Evolutionary conservation across 2,329 filamentous ascomycete genomes (phyloP), one percentile per base, ranked within the genome.

Genomic region (Phoma sp.): DNA sequence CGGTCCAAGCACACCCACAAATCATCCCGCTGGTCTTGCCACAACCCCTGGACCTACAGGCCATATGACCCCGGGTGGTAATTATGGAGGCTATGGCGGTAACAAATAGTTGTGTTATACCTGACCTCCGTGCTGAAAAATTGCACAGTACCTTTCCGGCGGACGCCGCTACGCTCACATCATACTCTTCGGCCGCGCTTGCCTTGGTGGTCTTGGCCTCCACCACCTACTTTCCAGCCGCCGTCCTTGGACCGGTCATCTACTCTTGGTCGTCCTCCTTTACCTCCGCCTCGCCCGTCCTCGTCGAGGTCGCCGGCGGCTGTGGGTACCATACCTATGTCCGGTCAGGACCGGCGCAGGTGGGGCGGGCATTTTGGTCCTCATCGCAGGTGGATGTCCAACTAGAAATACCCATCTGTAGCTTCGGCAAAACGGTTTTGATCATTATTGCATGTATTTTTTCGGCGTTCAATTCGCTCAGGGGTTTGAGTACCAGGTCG

Each of bases 41-140:
- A 73, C 71, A 45, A 82, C 81, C n/a, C 81, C 81, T 8, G 78
- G 77, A 33, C 78, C 86, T 36, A 80, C 84, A 79, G 85, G 88
- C 73, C 88, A 88, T 2, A 87, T 92, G 83, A 95, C 91, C 7
- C 91, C 91, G 1, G 90, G 91, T 24, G 88, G 86, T 19, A 87
- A 87, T 24, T 92, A 94, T 79, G 91, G 91, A 43, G 85, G 71
- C 52, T 74, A 74, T 57, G 67, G 69, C 52, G 69, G 70, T 52
- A 75, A 55, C 46, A 55, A 55, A 17, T 55, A 55, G 43, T 51
- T 41, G 17, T 36, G 41, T 8, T 24, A 12, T 37, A 31, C 25
- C 32, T 43, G 36, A 36, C 25, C 41, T 55, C 46, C 46, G 37
- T 50, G 37, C 45, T 46, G 37, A 55, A 55, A 4, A 10, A 44